Evolutionary conservation across 257 asterid genomes (phyloP), one percentile per base, ranked within the genome.

Genomic region (Rhazya stricta): DNA sequence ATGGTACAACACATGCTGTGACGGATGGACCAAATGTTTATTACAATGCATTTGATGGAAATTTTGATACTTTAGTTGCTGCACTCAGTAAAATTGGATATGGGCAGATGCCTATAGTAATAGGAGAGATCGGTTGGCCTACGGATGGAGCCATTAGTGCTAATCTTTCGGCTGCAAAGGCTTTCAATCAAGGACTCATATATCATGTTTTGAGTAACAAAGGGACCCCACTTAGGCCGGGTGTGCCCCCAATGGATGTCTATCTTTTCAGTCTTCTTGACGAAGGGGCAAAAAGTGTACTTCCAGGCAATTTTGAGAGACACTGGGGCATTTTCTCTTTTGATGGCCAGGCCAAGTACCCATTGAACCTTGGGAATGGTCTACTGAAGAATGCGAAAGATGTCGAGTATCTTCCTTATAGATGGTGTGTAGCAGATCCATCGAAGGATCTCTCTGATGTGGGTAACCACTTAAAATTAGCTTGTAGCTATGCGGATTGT

Each of bases 121-220:
- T 94, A 73, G 97, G 98, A 18, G 98, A 94, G 86, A 85, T 94
- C 36, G 98, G 97, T 32, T 94, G 98, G 98, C 97, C 98, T 0
- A 85, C 97, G 0, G 97, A 94, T 43, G 98, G 97, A 36, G 89
- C 89, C 8, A 15, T 80, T 0, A 81, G 95, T 54, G 97, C 98
- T 21, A 92, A 89, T 76, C 86, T 86, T 60, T 86, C 87, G 60
- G 97, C 98, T 56, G 97, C 98, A 3, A 87, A 80, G 80, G 90
- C 88, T 21, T 94, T 94, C 85, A 91, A 92, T 76, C 96, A 91
- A 65, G 98, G 98, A 15, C 94, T 94, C 10, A 81, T 87, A 57
- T 77, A 82, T 29, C 86, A 78, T 56, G 91, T 94, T 43, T 72
- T 91, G 34, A 79, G 87, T 76, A 90, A 85, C 80, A 80, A 78